Evolutionary conservation across 495 filamentous ascomycete genomes (phyloP).

Genomic region (Pyrenula aspistea): DNA sequence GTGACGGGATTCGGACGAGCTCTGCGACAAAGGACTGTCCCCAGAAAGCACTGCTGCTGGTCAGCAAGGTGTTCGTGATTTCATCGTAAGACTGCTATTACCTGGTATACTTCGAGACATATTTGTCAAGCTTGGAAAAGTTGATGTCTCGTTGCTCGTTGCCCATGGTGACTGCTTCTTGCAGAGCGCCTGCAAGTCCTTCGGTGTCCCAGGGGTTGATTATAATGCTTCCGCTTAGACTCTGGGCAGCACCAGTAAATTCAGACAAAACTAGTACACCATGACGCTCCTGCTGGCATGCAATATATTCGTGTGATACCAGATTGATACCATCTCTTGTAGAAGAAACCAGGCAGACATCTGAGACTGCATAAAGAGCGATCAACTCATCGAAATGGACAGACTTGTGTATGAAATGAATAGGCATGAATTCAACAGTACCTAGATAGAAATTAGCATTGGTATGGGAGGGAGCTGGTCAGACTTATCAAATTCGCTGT

Average conservation of each 20-base stretch:
- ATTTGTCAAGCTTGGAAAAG: conserved; percentile 80
- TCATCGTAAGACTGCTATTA: not conserved
- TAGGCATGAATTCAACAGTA: conserved; percentile 94
- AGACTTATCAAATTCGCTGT: conserved; percentile 69
- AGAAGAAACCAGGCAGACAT: conserved; percentile 88
- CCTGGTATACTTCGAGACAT: conserved; percentile 92
- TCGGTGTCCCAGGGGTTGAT: conserved; percentile 98
- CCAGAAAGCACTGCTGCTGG: conserved; percentile 71
- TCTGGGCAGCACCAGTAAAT: conserved; percentile 89
- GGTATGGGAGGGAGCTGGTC: not conserved
- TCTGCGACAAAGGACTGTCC: conserved; percentile 88
- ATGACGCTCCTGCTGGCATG: conserved; percentile 76
- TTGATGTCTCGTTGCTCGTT: conserved; percentile 75
- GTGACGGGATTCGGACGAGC: conserved; percentile 54
- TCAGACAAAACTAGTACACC: conserved; percentile 90
- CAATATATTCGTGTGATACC: conserved; percentile 97
- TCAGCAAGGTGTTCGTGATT: not conserved
- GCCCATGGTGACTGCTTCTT: conserved; percentile 88
- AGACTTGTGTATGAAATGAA: conserved; percentile 94
- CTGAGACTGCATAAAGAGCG: conserved; percentile 84
- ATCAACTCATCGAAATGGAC: conserved; percentile 87
- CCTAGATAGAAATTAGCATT: conserved; percentile 29
- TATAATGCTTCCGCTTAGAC: conserved; percentile 80
- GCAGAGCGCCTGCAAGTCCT: conserved; percentile 83
- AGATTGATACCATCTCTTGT: conserved; percentile 97